Conservation (phyloP, 2,329 filamentous ascomycete species). For the Apiospora kogelbergensis region DNA sequence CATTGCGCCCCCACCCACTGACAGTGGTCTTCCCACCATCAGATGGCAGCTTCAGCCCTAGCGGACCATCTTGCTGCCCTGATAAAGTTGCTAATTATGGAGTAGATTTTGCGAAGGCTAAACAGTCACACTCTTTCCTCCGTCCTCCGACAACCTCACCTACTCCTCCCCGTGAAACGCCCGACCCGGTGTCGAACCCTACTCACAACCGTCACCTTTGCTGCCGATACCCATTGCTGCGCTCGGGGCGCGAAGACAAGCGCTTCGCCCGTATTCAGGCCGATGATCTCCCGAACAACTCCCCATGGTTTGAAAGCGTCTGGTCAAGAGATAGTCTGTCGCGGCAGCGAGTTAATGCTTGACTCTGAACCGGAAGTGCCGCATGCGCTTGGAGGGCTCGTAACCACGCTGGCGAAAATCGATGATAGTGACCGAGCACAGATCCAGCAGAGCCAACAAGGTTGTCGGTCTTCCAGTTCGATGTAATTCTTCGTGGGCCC, state of each 20-base stretch:
- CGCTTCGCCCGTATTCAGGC: constrained; percentile 4
- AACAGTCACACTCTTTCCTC: background rate
- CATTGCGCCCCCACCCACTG: too few species aligned
- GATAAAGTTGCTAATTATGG: background rate
- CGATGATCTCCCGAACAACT: background rate
- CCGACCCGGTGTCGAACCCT: background rate
- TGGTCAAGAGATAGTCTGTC: background rate
- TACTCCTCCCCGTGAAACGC: background rate
- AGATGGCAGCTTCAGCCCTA: too few species aligned
- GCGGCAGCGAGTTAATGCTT: background rate
- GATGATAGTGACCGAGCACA: background rate
- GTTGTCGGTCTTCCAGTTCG: background rate
- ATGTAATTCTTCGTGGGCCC: background rate
- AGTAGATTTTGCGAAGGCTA: background rate
- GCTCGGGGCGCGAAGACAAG: background rate
- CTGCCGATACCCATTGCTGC: background rate
- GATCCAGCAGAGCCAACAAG: background rate
- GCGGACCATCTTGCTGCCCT: background rate
- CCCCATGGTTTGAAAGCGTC: background rate
- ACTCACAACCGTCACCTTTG: background rate
- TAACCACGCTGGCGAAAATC: constrained; percentile 6
- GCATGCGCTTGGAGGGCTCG: background rate
- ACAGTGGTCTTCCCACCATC: too few species aligned
- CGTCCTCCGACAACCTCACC: background rate
- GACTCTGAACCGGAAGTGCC: background rate